phyloP scores from a whole-genome alignment of 164 flowering plant species.

The Nelumbo lutea region DNA sequence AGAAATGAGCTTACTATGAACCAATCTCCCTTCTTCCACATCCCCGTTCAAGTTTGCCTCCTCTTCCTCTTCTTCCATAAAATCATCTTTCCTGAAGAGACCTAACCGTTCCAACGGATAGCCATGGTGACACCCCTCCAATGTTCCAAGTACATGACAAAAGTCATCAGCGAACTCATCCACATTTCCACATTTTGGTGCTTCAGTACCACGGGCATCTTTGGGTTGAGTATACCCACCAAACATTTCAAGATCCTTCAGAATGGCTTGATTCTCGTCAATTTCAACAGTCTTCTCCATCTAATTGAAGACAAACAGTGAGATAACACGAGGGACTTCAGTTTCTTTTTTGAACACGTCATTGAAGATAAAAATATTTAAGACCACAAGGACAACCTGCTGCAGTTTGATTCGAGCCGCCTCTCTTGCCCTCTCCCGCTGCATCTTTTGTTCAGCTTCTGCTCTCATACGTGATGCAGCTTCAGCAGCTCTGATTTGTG shows the following conservation, averaged over 20 bases:
- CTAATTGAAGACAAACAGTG: slow-evolving; percentile 23
- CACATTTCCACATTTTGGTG: background rate
- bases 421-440: slow-evolving; percentile 59
- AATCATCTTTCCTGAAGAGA: slow-evolving; percentile 29
- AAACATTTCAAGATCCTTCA: slow-evolving; percentile 51
- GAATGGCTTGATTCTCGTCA: slow-evolving; percentile 32
- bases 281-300: slow-evolving; percentile 66
- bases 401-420: slow-evolving; percentile 69
- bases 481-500: slow-evolving; percentile 60
- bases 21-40: slow-evolving; percentile 37
- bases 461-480: slow-evolving; percentile 43
- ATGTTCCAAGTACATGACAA: background rate
- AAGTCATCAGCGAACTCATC: background rate
- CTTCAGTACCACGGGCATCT: slow-evolving; percentile 7
- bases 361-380: background rate
- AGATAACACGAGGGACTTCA: background rate
- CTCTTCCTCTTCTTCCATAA: slow-evolving; percentile 34
- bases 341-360: background rate
- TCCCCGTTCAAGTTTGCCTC: slow-evolving; percentile 19
- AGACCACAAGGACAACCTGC: slow-evolving; percentile 35
- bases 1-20: background rate
- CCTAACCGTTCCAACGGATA: slow-evolving; percentile 32
- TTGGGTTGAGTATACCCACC: slow-evolving; percentile 17
- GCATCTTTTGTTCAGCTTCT: slow-evolving; percentile 44
- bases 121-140: background rate